Evolutionary conservation across 352 stramenopile genomes (phyloP).

Genomic region (Phytopythium helicoides): DNA sequence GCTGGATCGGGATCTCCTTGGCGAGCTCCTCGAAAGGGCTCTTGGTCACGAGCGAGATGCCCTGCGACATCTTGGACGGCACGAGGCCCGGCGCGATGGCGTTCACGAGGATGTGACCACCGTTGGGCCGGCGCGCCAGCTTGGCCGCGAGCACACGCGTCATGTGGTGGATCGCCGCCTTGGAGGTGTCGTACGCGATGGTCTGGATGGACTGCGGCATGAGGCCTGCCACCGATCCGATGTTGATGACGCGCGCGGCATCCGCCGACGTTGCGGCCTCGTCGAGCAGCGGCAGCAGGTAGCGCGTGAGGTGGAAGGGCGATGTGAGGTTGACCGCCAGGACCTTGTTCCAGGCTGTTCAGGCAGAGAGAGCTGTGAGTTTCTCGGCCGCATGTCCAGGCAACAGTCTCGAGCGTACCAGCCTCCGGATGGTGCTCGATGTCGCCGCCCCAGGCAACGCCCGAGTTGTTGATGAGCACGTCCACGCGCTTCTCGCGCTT

Average conservation of each 20-base stretch:
- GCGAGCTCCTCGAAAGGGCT: constrained; percentile 54
- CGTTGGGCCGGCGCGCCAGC: constrained; percentile 75
- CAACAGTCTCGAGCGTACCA: constrained; percentile 19
- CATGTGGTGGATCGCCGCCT: constrained; percentile 94
- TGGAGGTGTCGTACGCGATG: constrained; percentile 94
- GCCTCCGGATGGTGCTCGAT: constrained; percentile 28
- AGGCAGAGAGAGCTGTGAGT: no score
- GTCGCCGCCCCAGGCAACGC: constrained; percentile 45
- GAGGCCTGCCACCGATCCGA: constrained; percentile 76
- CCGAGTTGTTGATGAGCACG: constrained; percentile 94
- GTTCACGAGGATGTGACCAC: constrained; percentile 94
- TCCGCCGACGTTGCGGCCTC: constrained; percentile 39
- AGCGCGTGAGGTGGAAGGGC: constrained; percentile 91
- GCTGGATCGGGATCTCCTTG: constrained; percentile 69
- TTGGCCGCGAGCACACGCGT: constrained; percentile 91
- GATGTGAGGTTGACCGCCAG: constrained; percentile 94
- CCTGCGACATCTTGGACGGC: constrained; percentile 85
- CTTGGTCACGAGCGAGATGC: constrained; percentile 52
- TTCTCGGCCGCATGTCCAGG: neutral
- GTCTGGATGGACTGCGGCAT: constrained; percentile 85
- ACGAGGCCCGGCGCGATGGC: constrained; percentile 91
- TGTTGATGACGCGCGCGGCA: constrained; percentile 66
- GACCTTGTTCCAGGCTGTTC: constrained; percentile 89
- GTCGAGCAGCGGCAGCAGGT: constrained; percentile 90
- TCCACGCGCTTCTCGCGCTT: constrained; percentile 71